These are phyloP conservation scores for Aureococcus anophagefferens DNA, from an alignment of 108 stramenopile species.

Conservation along the genomic window DNA sequence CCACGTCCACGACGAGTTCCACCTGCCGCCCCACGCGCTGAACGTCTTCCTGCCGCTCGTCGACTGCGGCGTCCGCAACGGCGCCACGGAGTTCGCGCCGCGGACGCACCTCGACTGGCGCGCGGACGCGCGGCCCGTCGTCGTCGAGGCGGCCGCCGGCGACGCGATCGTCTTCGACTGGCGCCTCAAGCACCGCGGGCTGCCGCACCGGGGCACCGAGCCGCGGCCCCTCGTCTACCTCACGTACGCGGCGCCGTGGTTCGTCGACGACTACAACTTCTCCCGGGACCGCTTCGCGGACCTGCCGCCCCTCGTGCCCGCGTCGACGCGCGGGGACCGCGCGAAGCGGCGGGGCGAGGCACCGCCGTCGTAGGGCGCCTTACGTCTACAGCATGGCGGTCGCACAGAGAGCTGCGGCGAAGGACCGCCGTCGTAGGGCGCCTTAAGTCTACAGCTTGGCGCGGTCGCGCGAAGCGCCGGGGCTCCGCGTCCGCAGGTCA, in stretches of 20 bases:
- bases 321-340: too few species aligned
- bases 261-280: background rate
- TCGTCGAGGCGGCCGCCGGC: background rate
- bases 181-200: background rate
- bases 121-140: background rate
- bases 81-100: background rate
- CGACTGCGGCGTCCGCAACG: background rate
- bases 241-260: background rate
- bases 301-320: background rate
- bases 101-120: background rate
- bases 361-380: too few species aligned
- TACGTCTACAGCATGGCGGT: too few species aligned
- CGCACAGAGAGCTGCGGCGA: too few species aligned
- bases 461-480: too few species aligned
- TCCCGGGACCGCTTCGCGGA: background rate
- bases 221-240: background rate
- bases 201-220: background rate
- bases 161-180: background rate
- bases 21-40: background rate
- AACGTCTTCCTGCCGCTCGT: background rate
- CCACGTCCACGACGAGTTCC: background rate
- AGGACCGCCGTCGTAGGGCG: too few species aligned
- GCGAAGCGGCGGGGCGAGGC: too few species aligned
- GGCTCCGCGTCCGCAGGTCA: too few species aligned
- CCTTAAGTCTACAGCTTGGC: too few species aligned